Evolutionary conservation across 345 rosid species (phyloP).

Genomic region (Xanthoceras sorbifolium): DNA sequence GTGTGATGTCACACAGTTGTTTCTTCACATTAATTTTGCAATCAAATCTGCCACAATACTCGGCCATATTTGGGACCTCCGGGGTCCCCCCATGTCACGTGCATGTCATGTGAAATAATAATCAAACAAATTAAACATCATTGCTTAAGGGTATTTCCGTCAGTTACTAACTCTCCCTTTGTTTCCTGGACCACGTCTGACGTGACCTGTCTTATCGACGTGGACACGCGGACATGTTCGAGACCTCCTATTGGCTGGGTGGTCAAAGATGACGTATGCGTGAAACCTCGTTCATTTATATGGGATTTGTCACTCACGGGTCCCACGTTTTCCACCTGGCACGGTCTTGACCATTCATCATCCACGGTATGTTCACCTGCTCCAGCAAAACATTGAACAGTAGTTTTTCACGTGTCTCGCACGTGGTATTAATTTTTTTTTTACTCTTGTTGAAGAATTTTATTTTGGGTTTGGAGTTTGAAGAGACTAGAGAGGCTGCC

Average conservation of each 20-base stretch:
- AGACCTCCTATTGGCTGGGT: neutral
- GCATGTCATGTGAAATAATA: neutral
- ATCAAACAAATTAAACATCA: neutral
- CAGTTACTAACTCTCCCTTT: neutral
- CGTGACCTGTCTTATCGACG: neutral
- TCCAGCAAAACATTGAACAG: neutral
- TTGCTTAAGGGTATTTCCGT: neutral
- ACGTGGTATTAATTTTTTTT: neutral
- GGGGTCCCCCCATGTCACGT: neutral
- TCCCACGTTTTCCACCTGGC: slow-evolving; percentile 7
- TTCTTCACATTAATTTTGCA: neutral
- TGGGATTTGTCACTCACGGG: neutral
- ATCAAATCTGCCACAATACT: neutral
- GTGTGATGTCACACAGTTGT: neutral
- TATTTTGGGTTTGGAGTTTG: too few relatives aligned
- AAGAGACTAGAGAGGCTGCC: too few relatives aligned
- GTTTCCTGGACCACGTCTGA: neutral
- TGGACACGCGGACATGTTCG: neutral
- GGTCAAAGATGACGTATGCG: neutral
- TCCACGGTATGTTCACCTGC: neutral
- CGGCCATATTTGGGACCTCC: neutral
- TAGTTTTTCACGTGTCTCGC: neutral
- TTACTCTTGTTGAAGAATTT: neutral
- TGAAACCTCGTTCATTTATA: neutral
- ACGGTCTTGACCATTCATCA: neutral